Percentiles rank a stretch among this genome's conserved stretches.
phyloP scores from a whole-genome alignment of 1,284 basidiomycete genomes.

The Heterobasidion occidentale region DNA sequence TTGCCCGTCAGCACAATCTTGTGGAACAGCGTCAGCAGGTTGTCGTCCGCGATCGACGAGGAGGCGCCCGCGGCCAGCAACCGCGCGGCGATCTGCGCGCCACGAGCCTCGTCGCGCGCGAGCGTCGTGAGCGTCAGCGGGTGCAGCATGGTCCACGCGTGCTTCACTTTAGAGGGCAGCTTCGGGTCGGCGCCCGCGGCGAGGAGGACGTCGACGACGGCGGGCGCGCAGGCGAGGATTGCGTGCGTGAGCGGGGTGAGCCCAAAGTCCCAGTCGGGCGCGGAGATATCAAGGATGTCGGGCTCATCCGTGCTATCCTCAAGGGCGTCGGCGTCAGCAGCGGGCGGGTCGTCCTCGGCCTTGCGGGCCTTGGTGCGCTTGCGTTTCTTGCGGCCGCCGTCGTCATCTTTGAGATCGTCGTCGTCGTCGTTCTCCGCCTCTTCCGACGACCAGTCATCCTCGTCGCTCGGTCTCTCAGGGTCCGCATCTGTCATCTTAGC shows the following conservation, averaged over 20 bases:
- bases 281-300: constrained; percentile 45
- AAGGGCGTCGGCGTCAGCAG: no score
- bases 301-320: constrained; percentile 17
- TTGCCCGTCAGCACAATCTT: constrained; percentile 30
- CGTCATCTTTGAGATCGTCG: background rate
- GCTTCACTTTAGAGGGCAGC: constrained; percentile 17
- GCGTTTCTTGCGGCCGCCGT: constrained; percentile 2
- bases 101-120: constrained; percentile 35
- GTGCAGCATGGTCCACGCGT: constrained; percentile 23
- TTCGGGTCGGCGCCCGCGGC: constrained; percentile 29
- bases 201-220: constrained; percentile 33
- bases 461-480: constrained; percentile 18
- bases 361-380: background rate
- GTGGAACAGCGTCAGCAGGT: constrained; percentile 41
- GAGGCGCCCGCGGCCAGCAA: constrained; percentile 40
- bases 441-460: constrained; percentile 25
- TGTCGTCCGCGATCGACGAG: constrained; percentile 38
- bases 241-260: constrained; percentile 46
- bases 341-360: no score
- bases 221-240: constrained; percentile 35
- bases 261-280: constrained; percentile 48
- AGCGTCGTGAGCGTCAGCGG: constrained; percentile 41
- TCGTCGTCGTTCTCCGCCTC: background rate
- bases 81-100: constrained; percentile 33
- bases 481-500: constrained; percentile 11